Evolutionary conservation across 2,329 filamentous ascomycete species (phyloP).

Genomic region (Trichoderma sp.): DNA sequence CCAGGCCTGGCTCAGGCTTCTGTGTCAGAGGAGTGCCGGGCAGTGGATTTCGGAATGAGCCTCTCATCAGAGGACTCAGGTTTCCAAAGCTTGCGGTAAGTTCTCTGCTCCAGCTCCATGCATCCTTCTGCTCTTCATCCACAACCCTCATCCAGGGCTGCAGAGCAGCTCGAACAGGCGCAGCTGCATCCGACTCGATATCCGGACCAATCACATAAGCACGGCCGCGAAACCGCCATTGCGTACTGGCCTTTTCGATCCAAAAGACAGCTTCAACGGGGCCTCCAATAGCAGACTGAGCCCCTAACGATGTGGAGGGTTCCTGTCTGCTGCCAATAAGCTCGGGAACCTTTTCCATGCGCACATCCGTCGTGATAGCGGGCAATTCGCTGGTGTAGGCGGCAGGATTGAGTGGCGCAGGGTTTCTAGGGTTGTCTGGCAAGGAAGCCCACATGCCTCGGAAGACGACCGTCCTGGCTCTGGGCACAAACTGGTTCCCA

Average conservation of each 20-base stretch:
- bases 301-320: conserved; percentile 26
- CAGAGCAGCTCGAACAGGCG: conserved; percentile 59
- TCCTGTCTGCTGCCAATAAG: conserved; percentile 53
- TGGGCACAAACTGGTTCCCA: conserved; percentile 47
- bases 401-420: conserved; percentile 66
- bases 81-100: conserved; percentile 90
- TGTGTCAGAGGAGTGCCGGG: conserved; percentile 62
- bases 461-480: conserved; percentile 78
- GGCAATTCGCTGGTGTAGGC: conserved; percentile 73
- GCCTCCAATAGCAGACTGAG: conserved; percentile 59
- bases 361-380: conserved; percentile 81
- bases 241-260: conserved; percentile 66
- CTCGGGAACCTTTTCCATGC: conserved; percentile 81
- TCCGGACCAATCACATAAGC: conserved; percentile 74
- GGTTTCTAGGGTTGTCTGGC: conserved; percentile 69
- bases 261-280: conserved; percentile 84
- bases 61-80: conserved; percentile 75
- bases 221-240: conserved; percentile 81
- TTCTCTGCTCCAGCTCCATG: conserved; percentile 78
- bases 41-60: conserved; percentile 69
- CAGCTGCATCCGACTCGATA: conserved; percentile 46
- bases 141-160: conserved; percentile 58
- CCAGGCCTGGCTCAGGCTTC: conserved; percentile 42
- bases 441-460: conserved; percentile 80
- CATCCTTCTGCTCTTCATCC: conserved; percentile 18